Conservation (phyloP, 306 rosid species). For the Ceratonia siliqua region DNA sequence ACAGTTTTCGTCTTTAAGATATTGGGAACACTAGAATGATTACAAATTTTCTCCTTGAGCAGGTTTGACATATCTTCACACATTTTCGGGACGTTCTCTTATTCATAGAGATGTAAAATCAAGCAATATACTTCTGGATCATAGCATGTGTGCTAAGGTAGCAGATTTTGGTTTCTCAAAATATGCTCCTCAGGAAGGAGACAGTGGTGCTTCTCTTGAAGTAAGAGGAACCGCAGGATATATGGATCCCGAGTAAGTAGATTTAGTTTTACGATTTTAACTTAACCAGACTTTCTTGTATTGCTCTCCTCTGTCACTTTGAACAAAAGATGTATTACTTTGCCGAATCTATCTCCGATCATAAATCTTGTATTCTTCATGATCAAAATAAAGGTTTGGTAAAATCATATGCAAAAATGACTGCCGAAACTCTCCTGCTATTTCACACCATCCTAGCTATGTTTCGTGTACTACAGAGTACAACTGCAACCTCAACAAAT, state of each 20-base stretch:
- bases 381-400: neutral
- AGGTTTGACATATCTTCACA: constrained; percentile 88
- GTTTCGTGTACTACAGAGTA: constrained; percentile 13
- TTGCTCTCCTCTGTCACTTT: constrained; percentile 27
- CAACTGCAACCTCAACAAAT: neutral
- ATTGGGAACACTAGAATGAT: constrained; percentile 8
- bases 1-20: neutral
- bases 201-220: constrained; percentile 86
- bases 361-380: neutral
- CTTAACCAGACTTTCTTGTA: constrained; percentile 14
- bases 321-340: neutral
- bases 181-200: constrained; percentile 95
- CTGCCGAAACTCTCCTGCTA: neutral
- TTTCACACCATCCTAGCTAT: neutral
- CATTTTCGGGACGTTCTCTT: constrained; percentile 63
- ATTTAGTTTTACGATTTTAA: neutral
- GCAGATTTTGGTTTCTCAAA: constrained; percentile 96
- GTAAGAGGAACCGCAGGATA: constrained; percentile 96
- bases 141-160: constrained; percentile 92
- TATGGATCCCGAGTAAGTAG: constrained; percentile 84
- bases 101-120: constrained; percentile 94
- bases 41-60: constrained; percentile 31
- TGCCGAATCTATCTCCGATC: neutral
- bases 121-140: constrained; percentile 89
- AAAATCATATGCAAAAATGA: neutral